Conservation (phyloP, 495 filamentous ascomycete genomes). For the Parmelia sp. region DNA sequence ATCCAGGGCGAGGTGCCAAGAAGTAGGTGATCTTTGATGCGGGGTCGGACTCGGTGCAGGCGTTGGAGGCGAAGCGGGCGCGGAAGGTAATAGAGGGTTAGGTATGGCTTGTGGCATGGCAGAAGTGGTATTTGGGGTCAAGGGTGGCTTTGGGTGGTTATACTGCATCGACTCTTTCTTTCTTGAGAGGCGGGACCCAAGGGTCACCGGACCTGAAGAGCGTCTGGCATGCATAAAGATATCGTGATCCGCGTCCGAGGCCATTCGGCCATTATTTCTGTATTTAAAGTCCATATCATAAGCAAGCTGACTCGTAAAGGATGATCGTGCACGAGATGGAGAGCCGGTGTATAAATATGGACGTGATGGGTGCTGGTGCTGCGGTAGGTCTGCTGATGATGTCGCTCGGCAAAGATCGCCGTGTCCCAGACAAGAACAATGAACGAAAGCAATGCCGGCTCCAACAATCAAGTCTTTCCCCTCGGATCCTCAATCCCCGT, state of each 20-base stretch:
- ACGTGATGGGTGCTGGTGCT: conserved; percentile 14
- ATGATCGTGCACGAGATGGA: conserved; percentile 2
- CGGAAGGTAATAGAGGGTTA: conserved; percentile 52
- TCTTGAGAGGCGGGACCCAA: conserved; percentile 30
- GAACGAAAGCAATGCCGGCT: background rate
- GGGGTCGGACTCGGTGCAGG: conserved; percentile 64
- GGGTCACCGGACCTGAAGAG: conserved; percentile 17
- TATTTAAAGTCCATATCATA: conserved; percentile 17
- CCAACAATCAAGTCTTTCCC: background rate
- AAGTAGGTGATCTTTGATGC: conserved; percentile 52
- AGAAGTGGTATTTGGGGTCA: conserved; percentile 47
- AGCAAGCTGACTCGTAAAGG: background rate
- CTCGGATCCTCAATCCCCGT: background rate
- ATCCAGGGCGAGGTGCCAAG: conserved; percentile 43
- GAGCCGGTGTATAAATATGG: background rate
- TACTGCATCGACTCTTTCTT: conserved; percentile 35
- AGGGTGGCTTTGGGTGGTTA: conserved; percentile 45
- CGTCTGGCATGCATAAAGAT: conserved; percentile 13
- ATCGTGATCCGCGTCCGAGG: conserved; percentile 28
- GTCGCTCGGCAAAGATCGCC: background rate
- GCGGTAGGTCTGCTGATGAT: conserved; percentile 17
- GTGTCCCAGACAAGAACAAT: background rate
- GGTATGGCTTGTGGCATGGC: conserved; percentile 46
- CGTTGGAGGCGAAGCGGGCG: conserved; percentile 62
- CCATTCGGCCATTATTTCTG: conserved; percentile 13